Percentiles rank a stretch among this genome's conserved stretches.
Evolutionary conservation across 192 early-diverging fungal species (phyloP).

Genomic region (Backusella sp.): DNA sequence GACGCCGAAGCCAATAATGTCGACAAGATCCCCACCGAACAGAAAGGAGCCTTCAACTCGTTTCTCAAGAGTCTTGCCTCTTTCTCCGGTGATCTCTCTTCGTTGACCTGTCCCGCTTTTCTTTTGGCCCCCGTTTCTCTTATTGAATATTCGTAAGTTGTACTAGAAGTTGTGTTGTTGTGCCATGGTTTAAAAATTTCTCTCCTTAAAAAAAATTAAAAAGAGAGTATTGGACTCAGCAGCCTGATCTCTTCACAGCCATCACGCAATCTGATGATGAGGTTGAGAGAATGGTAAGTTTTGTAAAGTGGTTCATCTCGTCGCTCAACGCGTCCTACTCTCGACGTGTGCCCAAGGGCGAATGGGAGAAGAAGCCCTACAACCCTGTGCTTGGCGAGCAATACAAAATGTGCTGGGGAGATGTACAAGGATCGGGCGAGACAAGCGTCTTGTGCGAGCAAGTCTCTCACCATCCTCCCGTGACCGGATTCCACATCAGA

Average conservation of each 20-base stretch:
- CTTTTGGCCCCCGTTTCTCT: conserved; percentile 70
- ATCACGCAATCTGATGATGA: conserved; percentile 60
- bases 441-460: conserved; percentile 41
- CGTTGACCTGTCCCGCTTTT: conserved; percentile 74
- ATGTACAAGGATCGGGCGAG: conserved; percentile 55
- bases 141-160: conserved; percentile 65
- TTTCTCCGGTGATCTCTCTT: conserved; percentile 78
- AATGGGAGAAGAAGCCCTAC: conserved; percentile 66
- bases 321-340: conserved; percentile 77
- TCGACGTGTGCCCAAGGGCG: conserved; percentile 64
- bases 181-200: conserved; percentile 13
- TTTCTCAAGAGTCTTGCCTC: conserved; percentile 67
- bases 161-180: neutral
- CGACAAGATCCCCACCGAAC: conserved; percentile 46
- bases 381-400: conserved; percentile 53
- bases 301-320: conserved; percentile 76
- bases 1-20: conserved; percentile 25
- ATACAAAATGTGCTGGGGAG: conserved; percentile 46
- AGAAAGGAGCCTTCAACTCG: conserved; percentile 58
- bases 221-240: conserved; percentile 60
- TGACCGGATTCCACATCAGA: conserved; percentile 48
- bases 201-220: neutral
- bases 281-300: conserved; percentile 64
- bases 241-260: conserved; percentile 60
- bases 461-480: conserved; percentile 53